A percentile compares a stretch with the other conserved stretches of the same genome.
Evolutionary conservation across 2,329 filamentous ascomycete species (phyloP).

Genomic region (Alternaria dauci): DNA sequence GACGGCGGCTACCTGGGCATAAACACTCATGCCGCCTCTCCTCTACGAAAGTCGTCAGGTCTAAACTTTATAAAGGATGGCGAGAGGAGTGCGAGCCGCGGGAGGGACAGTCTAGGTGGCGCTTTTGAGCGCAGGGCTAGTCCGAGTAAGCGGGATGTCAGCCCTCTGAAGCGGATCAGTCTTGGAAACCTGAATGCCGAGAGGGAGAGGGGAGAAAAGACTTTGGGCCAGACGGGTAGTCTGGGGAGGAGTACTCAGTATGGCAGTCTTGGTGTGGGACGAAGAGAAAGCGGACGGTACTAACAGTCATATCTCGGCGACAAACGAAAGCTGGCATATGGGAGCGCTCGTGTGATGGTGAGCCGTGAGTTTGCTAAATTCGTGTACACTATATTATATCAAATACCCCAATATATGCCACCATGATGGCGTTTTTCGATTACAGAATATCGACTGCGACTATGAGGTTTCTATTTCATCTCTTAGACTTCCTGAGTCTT

Average conservation of each 20-base stretch:
- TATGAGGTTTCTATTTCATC: too few species aligned
- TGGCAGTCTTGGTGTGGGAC: constrained; percentile 32
- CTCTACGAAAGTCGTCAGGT: constrained; percentile 79
- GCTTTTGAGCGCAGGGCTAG: constrained; percentile 42
- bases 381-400: constrained; percentile 6
- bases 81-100: constrained; percentile 21
- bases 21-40: constrained; percentile 81
- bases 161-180: constrained; percentile 56
- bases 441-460: neutral
- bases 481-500: too few species aligned
- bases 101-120: constrained; percentile 31
- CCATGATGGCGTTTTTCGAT: neutral
- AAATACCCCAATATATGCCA: constrained; percentile 10
- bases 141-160: constrained; percentile 50
- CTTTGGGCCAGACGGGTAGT: constrained; percentile 27
- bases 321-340: neutral
- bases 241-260: constrained; percentile 33
- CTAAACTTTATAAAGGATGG: constrained; percentile 58
- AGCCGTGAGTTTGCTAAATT: neutral
- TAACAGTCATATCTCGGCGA: neutral
- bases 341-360: neutral
- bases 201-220: constrained; percentile 18
- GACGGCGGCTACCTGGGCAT: constrained; percentile 83
- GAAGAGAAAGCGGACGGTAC: constrained; percentile 42
- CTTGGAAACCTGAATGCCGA: constrained; percentile 37